Evolutionary conservation across 148 eudicot species (phyloP).

Genomic region (Diospyros kaki): DNA sequence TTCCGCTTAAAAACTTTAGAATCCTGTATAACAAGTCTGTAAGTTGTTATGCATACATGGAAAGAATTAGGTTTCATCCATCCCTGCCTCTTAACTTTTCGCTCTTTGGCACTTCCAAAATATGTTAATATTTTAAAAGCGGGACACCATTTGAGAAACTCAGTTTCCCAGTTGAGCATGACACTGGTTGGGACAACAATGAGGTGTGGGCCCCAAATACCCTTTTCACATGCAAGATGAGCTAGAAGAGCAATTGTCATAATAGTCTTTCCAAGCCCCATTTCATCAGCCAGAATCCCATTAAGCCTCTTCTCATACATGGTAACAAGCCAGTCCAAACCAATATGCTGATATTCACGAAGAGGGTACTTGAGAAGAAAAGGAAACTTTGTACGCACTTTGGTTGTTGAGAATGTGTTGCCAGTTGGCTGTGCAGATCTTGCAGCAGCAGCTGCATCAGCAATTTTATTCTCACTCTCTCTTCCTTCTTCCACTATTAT

Average conservation of each 20-base stretch:
- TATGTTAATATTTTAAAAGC: conserved; percentile 97
- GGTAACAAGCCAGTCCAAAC: conserved; percentile 98
- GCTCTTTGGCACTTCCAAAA: conserved; percentile 98
- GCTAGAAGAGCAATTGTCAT: conserved; percentile 99
- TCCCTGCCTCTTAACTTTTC: conserved; percentile 90
- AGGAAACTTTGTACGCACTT: conserved; percentile 88
- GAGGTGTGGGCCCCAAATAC: conserved; percentile 99
- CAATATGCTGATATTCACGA: conserved; percentile 99
- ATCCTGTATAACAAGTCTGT: conserved; percentile 98
- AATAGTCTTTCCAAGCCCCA: conserved; percentile 98
- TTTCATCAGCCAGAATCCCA: conserved; percentile 95
- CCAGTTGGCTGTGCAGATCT: conserved; percentile 99
- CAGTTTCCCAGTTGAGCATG: conserved; percentile 99
- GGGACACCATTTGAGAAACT: conserved; percentile 99
- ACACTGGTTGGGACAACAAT: conserved; percentile 99
- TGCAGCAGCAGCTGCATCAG: conserved; percentile 99
- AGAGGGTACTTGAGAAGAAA: conserved; percentile 92
- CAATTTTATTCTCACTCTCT: conserved; percentile 68
- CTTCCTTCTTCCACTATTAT: conserved; percentile 43
- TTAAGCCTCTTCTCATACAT: conserved; percentile 99
- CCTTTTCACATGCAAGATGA: conserved; percentile 95
- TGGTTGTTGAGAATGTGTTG: conserved; percentile 88
- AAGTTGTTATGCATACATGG: conserved; percentile 96
- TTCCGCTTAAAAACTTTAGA: conserved; percentile 94
- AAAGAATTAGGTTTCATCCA: conserved; percentile 96